Conservation (phyloP, 2,329 filamentous ascomycete genomes). For the Dactylellina parvicollis region DNA sequence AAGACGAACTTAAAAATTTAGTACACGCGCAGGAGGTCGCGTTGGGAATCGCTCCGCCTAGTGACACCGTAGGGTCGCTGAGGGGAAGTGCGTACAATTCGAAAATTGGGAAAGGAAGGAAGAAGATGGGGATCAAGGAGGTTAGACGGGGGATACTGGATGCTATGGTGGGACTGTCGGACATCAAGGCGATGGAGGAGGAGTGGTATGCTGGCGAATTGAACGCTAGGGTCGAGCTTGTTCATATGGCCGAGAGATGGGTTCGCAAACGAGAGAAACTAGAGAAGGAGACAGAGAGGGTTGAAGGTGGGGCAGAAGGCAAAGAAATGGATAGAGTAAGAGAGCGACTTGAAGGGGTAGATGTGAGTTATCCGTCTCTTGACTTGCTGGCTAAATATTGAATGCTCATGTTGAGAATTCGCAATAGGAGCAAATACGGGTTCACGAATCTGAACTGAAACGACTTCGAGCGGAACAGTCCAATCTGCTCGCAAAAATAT, state of each 20-base stretch:
- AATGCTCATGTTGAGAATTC: neutral
- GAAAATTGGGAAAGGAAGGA: conserved; percentile 18
- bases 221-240: conserved; percentile 24
- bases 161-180: conserved; percentile 47
- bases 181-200: conserved; percentile 48
- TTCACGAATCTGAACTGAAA: conserved; percentile 47
- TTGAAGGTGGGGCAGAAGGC: conserved; percentile 37
- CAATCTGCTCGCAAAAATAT: conserved; percentile 41
- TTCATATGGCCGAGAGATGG: conserved; percentile 38
- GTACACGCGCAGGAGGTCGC: conserved; percentile 40
- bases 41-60: conserved; percentile 19
- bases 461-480: conserved; percentile 34
- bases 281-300: conserved; percentile 43
- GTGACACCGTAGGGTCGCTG: neutral
- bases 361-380: conserved; percentile 15
- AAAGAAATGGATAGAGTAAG: conserved; percentile 48
- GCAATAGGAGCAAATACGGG: conserved; percentile 51
- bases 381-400: neutral
- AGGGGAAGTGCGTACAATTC: conserved; percentile 20
- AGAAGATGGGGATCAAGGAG: conserved; percentile 46
- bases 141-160: conserved; percentile 50
- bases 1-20: conserved; percentile 41
- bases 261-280: conserved; percentile 35
- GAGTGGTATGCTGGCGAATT: conserved; percentile 38
- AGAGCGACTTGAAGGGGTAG: conserved; percentile 43